Percentiles rank a stretch among this genome's conserved stretches.
Conservation (phyloP, 805 yeast species). For the Schwanniomyces yamadae region DNA sequence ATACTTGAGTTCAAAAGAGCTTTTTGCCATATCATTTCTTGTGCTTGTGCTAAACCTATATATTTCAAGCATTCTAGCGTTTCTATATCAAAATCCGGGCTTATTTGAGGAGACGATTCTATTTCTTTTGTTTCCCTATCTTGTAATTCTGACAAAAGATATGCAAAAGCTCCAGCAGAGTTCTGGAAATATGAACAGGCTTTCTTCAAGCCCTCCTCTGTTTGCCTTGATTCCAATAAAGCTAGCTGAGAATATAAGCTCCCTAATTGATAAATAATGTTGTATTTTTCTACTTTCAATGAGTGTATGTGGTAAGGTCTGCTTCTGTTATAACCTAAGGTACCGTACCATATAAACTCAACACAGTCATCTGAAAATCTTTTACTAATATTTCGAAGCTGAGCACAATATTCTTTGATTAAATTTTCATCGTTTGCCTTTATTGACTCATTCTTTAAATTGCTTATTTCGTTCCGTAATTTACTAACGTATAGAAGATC, state of each 20-base stretch:
- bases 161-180: constrained; percentile 66
- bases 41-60: constrained; percentile 79
- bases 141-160: constrained; percentile 1
- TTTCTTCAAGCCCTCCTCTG: constrained; percentile 56
- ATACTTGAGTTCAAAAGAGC: constrained; percentile 47
- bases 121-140: constrained; percentile 3
- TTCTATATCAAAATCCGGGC: constrained; percentile 50
- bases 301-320: constrained; percentile 49
- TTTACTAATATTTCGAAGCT: constrained; percentile 40
- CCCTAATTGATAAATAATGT: constrained; percentile 68
- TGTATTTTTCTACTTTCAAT: constrained; percentile 57
- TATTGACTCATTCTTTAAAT: constrained; percentile 26
- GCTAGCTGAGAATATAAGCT: constrained; percentile 62
- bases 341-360: constrained; percentile 71
- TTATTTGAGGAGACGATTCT: constrained; percentile 1
- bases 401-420: constrained; percentile 47
- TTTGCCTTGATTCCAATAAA: constrained; percentile 38
- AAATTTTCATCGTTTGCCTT: constrained; percentile 32
- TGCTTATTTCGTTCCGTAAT: constrained; percentile 43
- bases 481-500: constrained; percentile 37
- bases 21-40: constrained; percentile 80
- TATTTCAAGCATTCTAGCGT: constrained; percentile 51
- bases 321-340: constrained; percentile 55
- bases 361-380: constrained; percentile 67
- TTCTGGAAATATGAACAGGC: constrained; percentile 65